These are phyloP conservation scores for Sclerotinia sclerotiorum DNA, from an alignment of 2,329 filamentous ascomycete genomes.

Conservation along the genomic window DNA sequence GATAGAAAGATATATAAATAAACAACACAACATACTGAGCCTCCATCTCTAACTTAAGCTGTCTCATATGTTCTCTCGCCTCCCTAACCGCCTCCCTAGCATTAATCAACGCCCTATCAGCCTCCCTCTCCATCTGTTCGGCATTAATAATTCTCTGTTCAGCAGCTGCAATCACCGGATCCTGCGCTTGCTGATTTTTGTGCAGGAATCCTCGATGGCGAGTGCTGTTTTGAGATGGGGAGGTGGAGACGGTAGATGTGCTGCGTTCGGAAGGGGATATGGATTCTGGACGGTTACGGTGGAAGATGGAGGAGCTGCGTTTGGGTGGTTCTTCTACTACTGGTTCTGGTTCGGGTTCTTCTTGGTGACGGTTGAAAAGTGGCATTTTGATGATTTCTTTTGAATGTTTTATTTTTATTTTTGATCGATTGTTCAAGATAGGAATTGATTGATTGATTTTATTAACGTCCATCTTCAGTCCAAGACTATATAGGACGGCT, in stretches of 20 bases:
- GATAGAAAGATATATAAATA: too few species aligned
- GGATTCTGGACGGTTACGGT: conserved; percentile 16
- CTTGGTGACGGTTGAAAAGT: conserved; percentile 18
- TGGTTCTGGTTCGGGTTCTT: conserved; percentile 10
- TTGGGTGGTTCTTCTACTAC: conserved; percentile 17
- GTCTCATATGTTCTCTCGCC: conserved; percentile 19
- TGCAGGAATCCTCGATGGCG: conserved; percentile 14
- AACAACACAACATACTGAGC: conserved; percentile 13
- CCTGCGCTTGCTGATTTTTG: conserved; percentile 12
- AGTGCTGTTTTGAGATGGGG: background rate
- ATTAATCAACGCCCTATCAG: conserved; percentile 18
- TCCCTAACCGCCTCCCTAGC: conserved; percentile 18
- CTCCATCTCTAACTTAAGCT: conserved; percentile 13
- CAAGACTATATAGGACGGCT: too few species aligned
- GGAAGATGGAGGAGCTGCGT: conserved; percentile 20
- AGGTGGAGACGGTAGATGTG: conserved; percentile 11
- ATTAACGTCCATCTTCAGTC: too few species aligned
- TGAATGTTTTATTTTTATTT: background rate
- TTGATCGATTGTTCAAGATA: background rate
- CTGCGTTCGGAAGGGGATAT: conserved; percentile 16
- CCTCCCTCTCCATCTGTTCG: conserved; percentile 17
- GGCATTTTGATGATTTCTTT: conserved; percentile 15
- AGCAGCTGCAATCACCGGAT: conserved; percentile 18
- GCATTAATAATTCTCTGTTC: conserved; percentile 21
- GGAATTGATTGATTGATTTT: too few species aligned